phyloP scores from a whole-genome alignment of 768 basidiomycete genomes.

The Collybiopsis confluens region DNA sequence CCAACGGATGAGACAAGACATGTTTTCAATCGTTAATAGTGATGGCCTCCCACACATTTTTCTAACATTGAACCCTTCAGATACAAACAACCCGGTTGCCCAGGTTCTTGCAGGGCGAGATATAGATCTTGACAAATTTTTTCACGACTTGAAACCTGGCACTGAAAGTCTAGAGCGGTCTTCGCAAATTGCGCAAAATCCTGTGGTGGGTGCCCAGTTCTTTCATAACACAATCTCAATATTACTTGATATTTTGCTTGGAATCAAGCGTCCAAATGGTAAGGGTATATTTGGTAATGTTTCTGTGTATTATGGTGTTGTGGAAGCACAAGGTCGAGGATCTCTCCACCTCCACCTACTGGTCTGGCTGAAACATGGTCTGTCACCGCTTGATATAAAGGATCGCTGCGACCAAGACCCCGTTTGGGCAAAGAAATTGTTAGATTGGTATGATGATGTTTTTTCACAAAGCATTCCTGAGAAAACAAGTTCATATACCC shows the following conservation, averaged over 20 bases:
- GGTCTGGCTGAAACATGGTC: not conserved
- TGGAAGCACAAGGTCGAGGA: not conserved
- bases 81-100: conserved; percentile 16
- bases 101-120: conserved; percentile 16
- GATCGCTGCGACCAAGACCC: too few species aligned
- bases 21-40: conserved; percentile 9
- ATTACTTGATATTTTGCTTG: not conserved
- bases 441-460: too few species aligned
- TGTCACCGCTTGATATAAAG: not conserved
- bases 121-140: conserved; percentile 16
- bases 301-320: not conserved
- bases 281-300: not conserved
- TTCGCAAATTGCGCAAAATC: not conserved
- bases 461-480: too few species aligned
- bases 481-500: too few species aligned
- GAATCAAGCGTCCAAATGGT: not conserved
- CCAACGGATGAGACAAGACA: conserved; percentile 13
- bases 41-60: conserved; percentile 16
- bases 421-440: too few species aligned
- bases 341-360: not conserved
- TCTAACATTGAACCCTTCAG: conserved; percentile 16
- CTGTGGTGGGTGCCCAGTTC: not conserved
- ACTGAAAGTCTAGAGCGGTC: not conserved
- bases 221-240: not conserved
- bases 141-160: conserved; percentile 1